Conservation (phyloP, 805 yeast species). For the Nakazawaea peltata region DNA sequence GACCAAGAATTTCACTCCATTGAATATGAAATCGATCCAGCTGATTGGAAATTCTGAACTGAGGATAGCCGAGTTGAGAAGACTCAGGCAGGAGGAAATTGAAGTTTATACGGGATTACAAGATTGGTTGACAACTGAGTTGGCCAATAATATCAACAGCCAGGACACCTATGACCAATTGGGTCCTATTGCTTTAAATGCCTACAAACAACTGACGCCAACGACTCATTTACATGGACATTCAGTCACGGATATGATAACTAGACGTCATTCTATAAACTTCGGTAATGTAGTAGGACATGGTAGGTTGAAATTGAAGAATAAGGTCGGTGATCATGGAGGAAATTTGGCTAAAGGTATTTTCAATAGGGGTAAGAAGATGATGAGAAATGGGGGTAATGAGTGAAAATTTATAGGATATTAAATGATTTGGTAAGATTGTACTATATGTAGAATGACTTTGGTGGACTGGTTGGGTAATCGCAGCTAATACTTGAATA, state of each 20-base stretch:
- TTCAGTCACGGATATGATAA: constrained; percentile 31
- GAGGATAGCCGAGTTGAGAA: constrained; percentile 32
- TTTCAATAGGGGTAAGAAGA: constrained; percentile 48
- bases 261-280: constrained; percentile 37
- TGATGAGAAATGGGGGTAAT: constrained; percentile 23
- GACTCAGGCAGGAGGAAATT: constrained; percentile 32
- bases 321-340: constrained; percentile 40
- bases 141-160: constrained; percentile 33
- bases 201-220: constrained; percentile 56
- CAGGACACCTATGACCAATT: constrained; percentile 28
- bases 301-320: constrained; percentile 39
- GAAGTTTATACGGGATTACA: constrained; percentile 50
- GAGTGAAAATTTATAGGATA: too few species aligned
- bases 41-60: constrained; percentile 30
- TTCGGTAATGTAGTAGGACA: constrained; percentile 39
- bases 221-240: constrained; percentile 27
- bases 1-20: not conserved
- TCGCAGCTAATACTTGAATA: too few species aligned
- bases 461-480: constrained; percentile 10
- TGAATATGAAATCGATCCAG: constrained; percentile 33
- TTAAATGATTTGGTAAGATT: not conserved
- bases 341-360: constrained; percentile 46
- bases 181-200: constrained; percentile 52
- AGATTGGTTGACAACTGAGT: constrained; percentile 37
- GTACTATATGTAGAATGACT: not conserved